These are phyloP conservation scores for Cadophora gregata DNA, from an alignment of 2,329 filamentous ascomycete species.

Conservation along the genomic window DNA sequence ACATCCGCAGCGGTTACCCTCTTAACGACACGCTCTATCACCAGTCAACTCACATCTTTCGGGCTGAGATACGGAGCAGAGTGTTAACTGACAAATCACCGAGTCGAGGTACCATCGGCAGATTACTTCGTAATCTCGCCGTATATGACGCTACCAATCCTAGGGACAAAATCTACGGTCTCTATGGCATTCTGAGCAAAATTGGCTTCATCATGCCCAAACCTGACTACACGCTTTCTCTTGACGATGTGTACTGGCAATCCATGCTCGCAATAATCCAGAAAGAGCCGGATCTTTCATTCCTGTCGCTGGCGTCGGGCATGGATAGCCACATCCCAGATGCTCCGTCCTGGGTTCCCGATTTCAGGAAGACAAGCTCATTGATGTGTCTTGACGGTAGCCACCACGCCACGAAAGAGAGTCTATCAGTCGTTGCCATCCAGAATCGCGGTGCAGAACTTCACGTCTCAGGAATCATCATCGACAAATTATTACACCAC, in stretches of 20 bases:
- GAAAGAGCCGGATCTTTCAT: not conserved
- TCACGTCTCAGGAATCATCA: not conserved
- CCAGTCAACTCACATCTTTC: not conserved
- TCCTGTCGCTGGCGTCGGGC: slow-evolving; percentile 11
- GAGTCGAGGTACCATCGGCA: not conserved
- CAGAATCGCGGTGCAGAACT: not conserved
- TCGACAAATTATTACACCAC: no score
- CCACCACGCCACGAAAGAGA: not conserved
- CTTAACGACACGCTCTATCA: slow-evolving; percentile 10
- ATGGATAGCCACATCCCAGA: slow-evolving; percentile 2
- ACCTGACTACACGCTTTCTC: not conserved
- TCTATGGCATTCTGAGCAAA: slow-evolving; percentile 1
- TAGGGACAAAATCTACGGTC: slow-evolving; percentile 20
- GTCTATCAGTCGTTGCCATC: not conserved
- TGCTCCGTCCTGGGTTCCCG: slow-evolving; percentile 7
- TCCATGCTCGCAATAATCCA: not conserved
- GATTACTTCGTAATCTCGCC: not conserved
- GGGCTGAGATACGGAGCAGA: not conserved
- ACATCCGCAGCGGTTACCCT: not conserved
- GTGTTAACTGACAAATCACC: not conserved
- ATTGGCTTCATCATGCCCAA: slow-evolving; percentile 11
- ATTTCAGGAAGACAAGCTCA: slow-evolving; percentile 4
- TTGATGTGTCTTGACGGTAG: slow-evolving; percentile 5
- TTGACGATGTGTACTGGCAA: slow-evolving; percentile 11
- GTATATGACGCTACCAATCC: slow-evolving; percentile 10